Evolutionary conservation across 2,329 filamentous ascomycete genomes (phyloP), one percentile per base, ranked within the genome.

Genomic region (Neonectria coccinea): DNA sequence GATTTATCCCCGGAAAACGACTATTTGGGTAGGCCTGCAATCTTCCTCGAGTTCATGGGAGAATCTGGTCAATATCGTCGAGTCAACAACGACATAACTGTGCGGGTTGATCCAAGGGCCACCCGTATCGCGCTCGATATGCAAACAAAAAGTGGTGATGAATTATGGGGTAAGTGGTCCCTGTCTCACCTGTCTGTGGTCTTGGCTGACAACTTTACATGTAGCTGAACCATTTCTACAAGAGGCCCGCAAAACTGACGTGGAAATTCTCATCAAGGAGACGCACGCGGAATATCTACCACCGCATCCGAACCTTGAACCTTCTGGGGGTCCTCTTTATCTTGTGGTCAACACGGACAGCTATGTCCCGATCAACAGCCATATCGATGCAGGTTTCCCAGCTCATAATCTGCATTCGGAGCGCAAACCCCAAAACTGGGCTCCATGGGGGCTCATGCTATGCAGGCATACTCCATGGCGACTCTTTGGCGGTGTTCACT

Each of bases 401-500:
- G 51, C 59, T 2, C 48, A 68, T 1, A 71, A 65, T 25, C 56
- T n/a, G 7, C 72, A 73, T 39, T 54, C 41, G n/a, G 42, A 56
- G 14, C 61, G 45, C 3, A 36, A 62, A 11, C 56, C 66, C 3
- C 66, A 66, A 14, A 67, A 71, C 2, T 65, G 69, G 9, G 63
- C 65, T 8, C 71, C 67, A 0, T 73, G 71, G 71, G 36, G 27
- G 1, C 71, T 73, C 8, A 22, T 61, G 27, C 56, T 16, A 36
- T 73, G 69, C 25, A 20, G 57, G 0, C 67, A 66, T 14, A 45
- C 16, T 11, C 16, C 6, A 18, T 45, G 65, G 2, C 53, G 71
- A 7, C 65, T 60, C 20, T 59, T 73, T 27, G 71, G 71, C 3
- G 71, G 71, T 3, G 51, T 72, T 4, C 71, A 73, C 20, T 71